These are phyloP conservation scores for Penicillium sclerotiorum DNA, from an alignment of 2,329 filamentous ascomycete genomes.

Conservation along the genomic window DNA sequence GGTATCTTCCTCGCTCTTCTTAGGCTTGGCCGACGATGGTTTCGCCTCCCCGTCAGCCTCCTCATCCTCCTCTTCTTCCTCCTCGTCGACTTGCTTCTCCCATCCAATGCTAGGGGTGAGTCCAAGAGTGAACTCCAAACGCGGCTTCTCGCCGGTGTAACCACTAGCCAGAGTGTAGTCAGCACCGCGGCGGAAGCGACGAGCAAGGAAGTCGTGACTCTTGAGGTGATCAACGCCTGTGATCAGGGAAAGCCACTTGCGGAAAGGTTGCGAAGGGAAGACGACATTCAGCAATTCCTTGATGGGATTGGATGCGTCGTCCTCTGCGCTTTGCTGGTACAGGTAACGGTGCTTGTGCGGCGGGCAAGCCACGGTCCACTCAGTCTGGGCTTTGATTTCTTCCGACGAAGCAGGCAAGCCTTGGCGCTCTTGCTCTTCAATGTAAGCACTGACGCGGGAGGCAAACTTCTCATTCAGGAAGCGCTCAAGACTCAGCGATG, in stretches of 20 bases:
- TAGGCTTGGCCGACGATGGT: slow-evolving; percentile 31
- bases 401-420: slow-evolving; percentile 47
- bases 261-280: slow-evolving; percentile 82
- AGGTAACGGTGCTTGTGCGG: slow-evolving; percentile 95
- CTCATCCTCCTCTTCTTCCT: slow-evolving; percentile 50
- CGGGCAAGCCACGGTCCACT: slow-evolving; percentile 78
- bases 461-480: slow-evolving; percentile 81
- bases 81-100: slow-evolving; percentile 67
- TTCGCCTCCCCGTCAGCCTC: slow-evolving; percentile 30
- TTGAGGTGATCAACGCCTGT: slow-evolving; percentile 70
- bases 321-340: slow-evolving; percentile 64
- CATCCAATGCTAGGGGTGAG: slow-evolving; percentile 85
- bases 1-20: slow-evolving; percentile 33
- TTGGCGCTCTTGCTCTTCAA: slow-evolving; percentile 66
- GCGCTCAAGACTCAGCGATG: slow-evolving; percentile 76
- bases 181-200: slow-evolving; percentile 80
- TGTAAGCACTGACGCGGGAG: slow-evolving; percentile 67
- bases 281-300: slow-evolving; percentile 79
- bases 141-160: slow-evolving; percentile 69
- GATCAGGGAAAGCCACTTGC: slow-evolving; percentile 82
- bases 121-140: slow-evolving; percentile 83
- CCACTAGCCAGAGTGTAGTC: slow-evolving; percentile 94
- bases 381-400: slow-evolving; percentile 61
- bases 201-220: slow-evolving; percentile 75
- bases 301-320: slow-evolving; percentile 54